Evolutionary conservation across 768 basidiomycete species (phyloP).

Genomic region (Hortiboletus campestris): DNA sequence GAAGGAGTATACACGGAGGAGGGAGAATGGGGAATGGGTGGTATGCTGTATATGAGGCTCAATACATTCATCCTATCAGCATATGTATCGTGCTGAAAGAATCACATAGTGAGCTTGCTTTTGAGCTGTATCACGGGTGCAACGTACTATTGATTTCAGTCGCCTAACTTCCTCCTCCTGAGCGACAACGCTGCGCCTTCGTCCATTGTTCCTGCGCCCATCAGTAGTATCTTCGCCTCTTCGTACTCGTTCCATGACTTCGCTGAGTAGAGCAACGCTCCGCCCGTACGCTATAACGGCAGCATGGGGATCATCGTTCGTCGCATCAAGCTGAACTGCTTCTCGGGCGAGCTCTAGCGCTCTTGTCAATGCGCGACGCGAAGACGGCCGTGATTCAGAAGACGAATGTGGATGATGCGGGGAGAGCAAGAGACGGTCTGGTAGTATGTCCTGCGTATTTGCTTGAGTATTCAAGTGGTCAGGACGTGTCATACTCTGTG

Average conservation of each 20-base stretch:
- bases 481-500: conserved; percentile 48
- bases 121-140: conserved; percentile 8
- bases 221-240: conserved; percentile 81
- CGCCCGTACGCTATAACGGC: conserved; percentile 88
- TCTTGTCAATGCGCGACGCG: conserved; percentile 79
- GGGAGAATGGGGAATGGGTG: conserved; percentile 66
- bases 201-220: conserved; percentile 53
- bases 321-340: conserved; percentile 84
- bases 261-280: conserved; percentile 81
- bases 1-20: conserved; percentile 47
- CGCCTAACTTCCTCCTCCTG: conserved; percentile 88
- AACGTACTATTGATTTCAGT: conserved; percentile 84
- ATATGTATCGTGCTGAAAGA: conserved; percentile 84
- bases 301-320: conserved; percentile 83
- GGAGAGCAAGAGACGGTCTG: conserved; percentile 44
- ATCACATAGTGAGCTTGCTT: conserved; percentile 15
- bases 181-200: conserved; percentile 79
- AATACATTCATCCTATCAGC: conserved; percentile 93
- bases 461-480: conserved; percentile 19
- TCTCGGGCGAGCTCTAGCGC: conserved; percentile 87
- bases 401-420: conserved; percentile 41
- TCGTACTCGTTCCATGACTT: conserved; percentile 90
- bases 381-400: conserved; percentile 61
- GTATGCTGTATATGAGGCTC: conserved; percentile 85
- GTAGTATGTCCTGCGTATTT: conserved; percentile 38